A percentile compares a stretch with the other conserved stretches of the same genome.
Conservation (phyloP, 352 stramenopile genomes). For the Phytophthora capsici region DNA sequence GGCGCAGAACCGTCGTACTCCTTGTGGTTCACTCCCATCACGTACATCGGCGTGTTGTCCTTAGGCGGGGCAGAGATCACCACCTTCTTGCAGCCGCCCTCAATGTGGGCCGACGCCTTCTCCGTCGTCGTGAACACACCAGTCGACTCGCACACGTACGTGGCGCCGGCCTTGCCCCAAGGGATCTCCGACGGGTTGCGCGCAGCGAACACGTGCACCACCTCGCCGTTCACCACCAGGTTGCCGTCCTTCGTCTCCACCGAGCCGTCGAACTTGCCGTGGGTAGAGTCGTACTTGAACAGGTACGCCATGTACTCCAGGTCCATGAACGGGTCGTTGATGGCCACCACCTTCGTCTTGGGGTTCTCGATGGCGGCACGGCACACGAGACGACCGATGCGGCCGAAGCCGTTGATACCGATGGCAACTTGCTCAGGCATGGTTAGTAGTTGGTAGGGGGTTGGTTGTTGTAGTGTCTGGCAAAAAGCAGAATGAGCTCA, state of each 20-base stretch:
- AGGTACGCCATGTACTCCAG: constrained; percentile 97
- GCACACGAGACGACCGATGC: constrained; percentile 97
- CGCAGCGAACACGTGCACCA: constrained; percentile 93
- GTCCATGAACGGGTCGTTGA: constrained; percentile 96
- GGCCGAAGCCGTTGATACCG: constrained; percentile 99
- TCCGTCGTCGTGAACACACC: constrained; percentile 89
- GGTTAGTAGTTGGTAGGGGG: background rate
- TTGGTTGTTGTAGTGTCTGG: background rate
- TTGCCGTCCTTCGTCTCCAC: constrained; percentile 83
- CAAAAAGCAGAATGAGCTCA: background rate
- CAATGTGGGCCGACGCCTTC: constrained; percentile 92
- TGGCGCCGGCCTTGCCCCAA: constrained; percentile 88
- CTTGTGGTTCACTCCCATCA: constrained; percentile 98
- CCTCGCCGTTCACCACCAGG: constrained; percentile 93
- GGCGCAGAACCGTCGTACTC: constrained; percentile 92
- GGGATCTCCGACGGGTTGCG: constrained; percentile 94
- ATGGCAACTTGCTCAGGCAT: constrained; percentile 75
- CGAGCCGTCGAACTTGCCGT: constrained; percentile 87
- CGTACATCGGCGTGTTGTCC: constrained; percentile 97
- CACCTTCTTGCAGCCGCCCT: constrained; percentile 94
- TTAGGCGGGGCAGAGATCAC: constrained; percentile 97
- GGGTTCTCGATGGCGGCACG: constrained; percentile 89
- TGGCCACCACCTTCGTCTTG: constrained; percentile 89
- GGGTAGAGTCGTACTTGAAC: constrained; percentile 91
- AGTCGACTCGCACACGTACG: constrained; percentile 95